Evolutionary conservation across 176 grass and related monocot genomes (phyloP), one percentile per base, ranked within the genome.

Genomic region (Musa schizocarpa): DNA sequence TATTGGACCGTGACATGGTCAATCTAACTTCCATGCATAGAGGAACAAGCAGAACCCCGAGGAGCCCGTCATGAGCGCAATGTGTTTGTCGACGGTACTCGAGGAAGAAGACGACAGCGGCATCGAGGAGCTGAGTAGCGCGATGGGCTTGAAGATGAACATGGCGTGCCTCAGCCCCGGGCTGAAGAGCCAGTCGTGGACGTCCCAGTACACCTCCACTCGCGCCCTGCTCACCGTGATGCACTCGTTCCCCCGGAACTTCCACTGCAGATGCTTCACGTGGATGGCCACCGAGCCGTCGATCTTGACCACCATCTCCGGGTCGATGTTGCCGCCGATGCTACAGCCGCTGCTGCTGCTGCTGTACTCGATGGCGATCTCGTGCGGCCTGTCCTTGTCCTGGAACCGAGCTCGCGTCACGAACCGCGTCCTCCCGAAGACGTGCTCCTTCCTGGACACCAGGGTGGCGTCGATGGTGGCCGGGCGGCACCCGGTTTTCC

Each of bases 221-320:
- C 86, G 88, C 6, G 89, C 88, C 29, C 83, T 73, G 52, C 86
- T 86, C 26, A 96, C 90, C 0, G 92, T 96, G 0, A 96, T 79
- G 0, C 88, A 89, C 43, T 96, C 88, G 74, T 96, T 96, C 8
- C 92, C 88, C 54, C 92, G 6, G 63, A 96, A 96, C 82, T 96
- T 96, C 92, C 88, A 96, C 48, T 96, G 92, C 52, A 96, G 86
- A 23, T 96, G 92, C 84, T 85, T 92, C 79, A 96, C 92, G n/a
- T 86, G 81, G 27, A 96, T 85, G 1, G 83, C 86, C 54, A 87
- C 74, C 71, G 89, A 82, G 23, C 86, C 92, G 61, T 96, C 89
- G 34, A 96, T 87, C 71, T 65, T 89, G 78, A 96, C 82, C 82
- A 89, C 88, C 77, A 89, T 79, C 26, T 74, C 76, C 0, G 82